Evolutionary conservation across 1,284 basidiomycete genomes (phyloP).

Genomic region (Austroboletus olivaceoglutinosus): DNA sequence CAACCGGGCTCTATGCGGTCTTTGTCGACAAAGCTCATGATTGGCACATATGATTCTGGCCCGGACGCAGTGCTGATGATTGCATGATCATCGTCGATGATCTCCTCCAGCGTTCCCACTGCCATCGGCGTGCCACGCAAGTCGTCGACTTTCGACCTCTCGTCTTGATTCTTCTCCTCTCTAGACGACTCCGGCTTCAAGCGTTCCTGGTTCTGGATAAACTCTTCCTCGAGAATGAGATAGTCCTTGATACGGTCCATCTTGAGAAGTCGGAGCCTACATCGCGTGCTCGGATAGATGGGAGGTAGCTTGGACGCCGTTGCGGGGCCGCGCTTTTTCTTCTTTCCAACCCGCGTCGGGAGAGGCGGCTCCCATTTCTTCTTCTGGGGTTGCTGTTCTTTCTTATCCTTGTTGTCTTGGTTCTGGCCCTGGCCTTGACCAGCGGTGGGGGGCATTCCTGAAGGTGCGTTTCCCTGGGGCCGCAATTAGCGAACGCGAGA

Average conservation of each 20-base stretch:
- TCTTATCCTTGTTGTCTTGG: constrained; percentile 64
- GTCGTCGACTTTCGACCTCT: constrained; percentile 92
- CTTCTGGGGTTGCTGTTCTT: constrained; percentile 63
- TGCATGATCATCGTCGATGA: constrained; percentile 99
- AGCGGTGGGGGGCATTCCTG: constrained; percentile 55
- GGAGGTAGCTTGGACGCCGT: constrained; percentile 90
- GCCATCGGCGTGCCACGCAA: constrained; percentile 95
- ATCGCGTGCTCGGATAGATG: constrained; percentile 93
- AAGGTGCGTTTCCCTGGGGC: constrained; percentile 76
- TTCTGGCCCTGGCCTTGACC: constrained; percentile 39
- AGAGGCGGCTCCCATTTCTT: constrained; percentile 99
- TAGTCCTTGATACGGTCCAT: constrained; percentile 99
- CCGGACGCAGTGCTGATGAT: constrained; percentile 95
- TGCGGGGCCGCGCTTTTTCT: constrained; percentile 87
- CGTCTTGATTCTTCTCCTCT: constrained; percentile 96
- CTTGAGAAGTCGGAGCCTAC: constrained; percentile 94
- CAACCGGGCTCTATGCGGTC: constrained; percentile 97
- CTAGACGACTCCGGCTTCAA: constrained; percentile 78
- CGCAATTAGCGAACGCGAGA: constrained; percentile 25
- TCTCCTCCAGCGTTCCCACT: constrained; percentile 97
- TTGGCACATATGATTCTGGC: constrained; percentile 97
- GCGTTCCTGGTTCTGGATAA: constrained; percentile 93
- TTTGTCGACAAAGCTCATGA: constrained; percentile 99
- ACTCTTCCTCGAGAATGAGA: constrained; percentile 95
- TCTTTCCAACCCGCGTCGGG: constrained; percentile 96